Base-by-base conservation (phyloP, 225 moss, liverwort and hornwort species). In the Neckera pumila region DNA sequence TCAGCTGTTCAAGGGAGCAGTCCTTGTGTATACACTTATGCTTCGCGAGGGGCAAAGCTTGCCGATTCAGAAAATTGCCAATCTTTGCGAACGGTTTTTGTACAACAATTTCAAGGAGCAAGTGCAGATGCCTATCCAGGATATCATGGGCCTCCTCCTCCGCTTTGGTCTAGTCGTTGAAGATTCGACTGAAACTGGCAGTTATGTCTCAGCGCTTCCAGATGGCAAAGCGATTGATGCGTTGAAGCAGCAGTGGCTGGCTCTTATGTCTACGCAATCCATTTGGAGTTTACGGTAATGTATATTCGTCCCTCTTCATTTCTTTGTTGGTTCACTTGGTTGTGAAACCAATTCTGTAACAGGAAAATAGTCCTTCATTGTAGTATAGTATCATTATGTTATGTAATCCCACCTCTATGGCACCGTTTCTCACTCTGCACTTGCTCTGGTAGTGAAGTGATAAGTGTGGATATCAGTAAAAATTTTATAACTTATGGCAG, bases 81-180 rank as follows among this genome's bases (percentile, higher is more conserved):
- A 84, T n/a, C 66, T 93, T 20, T 96, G 98, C 81, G 98, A 96
- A 80, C 87, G 91, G 74, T 94, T 94, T 88, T 89, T 98, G 83
- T 98, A 98, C 88, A 96, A 95, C 21, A 94, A 86, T 72, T 98
- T 95, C 92, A 96, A 93, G 88, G 95, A 95, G 86, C 96, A 98
- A 92, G 96, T 98, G 76, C 90, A 96, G 70, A 96, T 98, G 94
- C 96, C 98, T 1, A 92, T 96, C 84, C 73, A 93, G 6, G 94
- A 86, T 69, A 95, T 93, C 20, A 86, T 96, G 59, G 79, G 82
- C 51, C 66, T 90, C 53, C 91, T 98, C 64, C 89, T 98, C 21
- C 94, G 93, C 45, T 84, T 96, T 62, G 96, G 96, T 49, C 94
- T 98, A 22, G 92, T 93, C 21, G 47, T 85, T 13, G 84, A 90